Evolutionary conservation across 2,329 filamentous ascomycete genomes (phyloP).

Genomic region (Pestalotiopsis sp.): DNA sequence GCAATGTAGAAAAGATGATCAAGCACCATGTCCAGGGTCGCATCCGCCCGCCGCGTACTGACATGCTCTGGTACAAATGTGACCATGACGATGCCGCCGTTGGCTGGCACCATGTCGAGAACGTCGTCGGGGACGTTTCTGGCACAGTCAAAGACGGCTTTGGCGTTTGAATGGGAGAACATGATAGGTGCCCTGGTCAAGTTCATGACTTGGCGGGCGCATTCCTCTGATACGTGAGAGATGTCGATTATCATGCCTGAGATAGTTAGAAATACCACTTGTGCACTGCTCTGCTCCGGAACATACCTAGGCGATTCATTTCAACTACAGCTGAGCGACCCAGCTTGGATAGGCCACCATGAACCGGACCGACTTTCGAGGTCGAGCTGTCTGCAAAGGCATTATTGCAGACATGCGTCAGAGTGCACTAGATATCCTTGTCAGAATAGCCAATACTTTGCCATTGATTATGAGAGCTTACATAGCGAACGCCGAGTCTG

Average conservation of each 20-base stretch:
- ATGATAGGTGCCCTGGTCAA: constrained; percentile 31
- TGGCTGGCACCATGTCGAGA: constrained; percentile 34
- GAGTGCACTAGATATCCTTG: constrained; percentile 17
- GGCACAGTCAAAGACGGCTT: constrained; percentile 23
- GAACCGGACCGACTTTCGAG: constrained; percentile 25
- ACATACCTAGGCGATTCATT: constrained; percentile 37
- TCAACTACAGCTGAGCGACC: constrained; percentile 32
- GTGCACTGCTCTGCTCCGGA: neutral
- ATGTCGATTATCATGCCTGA: constrained; percentile 32
- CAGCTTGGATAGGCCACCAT: constrained; percentile 30
- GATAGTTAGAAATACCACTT: neutral
- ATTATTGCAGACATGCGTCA: constrained; percentile 33
- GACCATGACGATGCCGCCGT: constrained; percentile 43
- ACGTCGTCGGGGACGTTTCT: constrained; percentile 46
- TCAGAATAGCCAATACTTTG: neutral
- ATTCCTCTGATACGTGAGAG: constrained; percentile 32
- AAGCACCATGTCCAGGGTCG: constrained; percentile 34
- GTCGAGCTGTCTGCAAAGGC: constrained; percentile 30
- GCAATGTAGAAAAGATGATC: constrained; percentile 35
- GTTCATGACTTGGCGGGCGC: constrained; percentile 25
- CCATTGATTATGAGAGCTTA: constrained; percentile 15
- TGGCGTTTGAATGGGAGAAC: constrained; percentile 35
- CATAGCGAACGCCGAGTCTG: constrained; percentile 37
- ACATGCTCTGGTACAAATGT: constrained; percentile 35
- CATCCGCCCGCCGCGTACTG: constrained; percentile 18